Conservation (phyloP, 2,329 filamentous ascomycete species). For the Elsinoe necatrix region DNA sequence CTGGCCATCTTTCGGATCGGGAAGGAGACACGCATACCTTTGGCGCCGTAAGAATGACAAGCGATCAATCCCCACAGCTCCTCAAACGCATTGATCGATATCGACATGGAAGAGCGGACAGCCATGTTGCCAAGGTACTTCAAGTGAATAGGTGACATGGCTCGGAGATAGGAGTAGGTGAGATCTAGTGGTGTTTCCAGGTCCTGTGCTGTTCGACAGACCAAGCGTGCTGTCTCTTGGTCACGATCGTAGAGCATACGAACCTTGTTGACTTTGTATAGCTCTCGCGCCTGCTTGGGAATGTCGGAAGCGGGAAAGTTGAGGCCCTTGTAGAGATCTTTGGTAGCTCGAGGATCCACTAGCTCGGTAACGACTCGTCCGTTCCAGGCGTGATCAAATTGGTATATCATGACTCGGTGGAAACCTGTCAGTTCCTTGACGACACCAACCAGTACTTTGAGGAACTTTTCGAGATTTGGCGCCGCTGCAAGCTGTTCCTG, state of each 20-base stretch:
- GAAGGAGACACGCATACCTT: constrained; percentile 84
- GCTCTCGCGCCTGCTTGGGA: constrained; percentile 73
- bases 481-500: constrained; percentile 77
- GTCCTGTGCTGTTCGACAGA: constrained; percentile 68
- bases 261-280: constrained; percentile 86
- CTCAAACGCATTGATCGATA: constrained; percentile 78
- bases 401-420: constrained; percentile 86
- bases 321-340: constrained; percentile 77
- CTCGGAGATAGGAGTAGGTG: constrained; percentile 73
- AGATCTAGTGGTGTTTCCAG: constrained; percentile 70
- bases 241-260: constrained; percentile 80
- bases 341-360: constrained; percentile 69
- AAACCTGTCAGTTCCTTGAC: constrained; percentile 87
- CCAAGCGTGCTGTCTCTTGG: constrained; percentile 66
- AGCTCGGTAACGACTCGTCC: constrained; percentile 81
- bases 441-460: constrained; percentile 76
- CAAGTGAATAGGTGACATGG: constrained; percentile 83
- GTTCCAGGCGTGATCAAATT: constrained; percentile 76
- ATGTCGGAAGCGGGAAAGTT: constrained; percentile 86
- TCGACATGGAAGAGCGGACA: constrained; percentile 89
- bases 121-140: constrained; percentile 86
- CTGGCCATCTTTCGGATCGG: constrained; percentile 89
- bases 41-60: constrained; percentile 69
- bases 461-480: constrained; percentile 59
- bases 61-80: constrained; percentile 84